Evolutionary conservation across 164 flowering plant genomes (phyloP).

Genomic region (Nymphaea thermarum): DNA sequence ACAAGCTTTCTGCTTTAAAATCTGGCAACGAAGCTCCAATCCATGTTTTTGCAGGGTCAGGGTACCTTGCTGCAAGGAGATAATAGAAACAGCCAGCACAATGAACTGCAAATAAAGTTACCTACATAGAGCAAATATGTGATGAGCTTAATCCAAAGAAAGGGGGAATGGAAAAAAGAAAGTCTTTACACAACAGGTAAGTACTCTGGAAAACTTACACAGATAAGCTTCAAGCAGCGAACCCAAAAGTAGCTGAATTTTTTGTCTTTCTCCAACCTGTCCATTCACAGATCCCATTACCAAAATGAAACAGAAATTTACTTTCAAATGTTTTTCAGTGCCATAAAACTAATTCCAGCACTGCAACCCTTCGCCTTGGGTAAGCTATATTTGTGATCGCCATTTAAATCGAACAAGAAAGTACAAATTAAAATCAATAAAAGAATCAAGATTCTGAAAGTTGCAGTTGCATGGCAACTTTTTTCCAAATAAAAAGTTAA

Average conservation of each 20-base stretch:
- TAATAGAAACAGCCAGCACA: constrained; percentile 91
- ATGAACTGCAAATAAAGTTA: constrained; percentile 84
- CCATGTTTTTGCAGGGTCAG: constrained; percentile 54
- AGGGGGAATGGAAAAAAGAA: no score
- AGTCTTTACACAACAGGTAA: no score
- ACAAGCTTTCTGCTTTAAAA: constrained; percentile 35
- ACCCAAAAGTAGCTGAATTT: constrained; percentile 80
- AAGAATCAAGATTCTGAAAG: no score
- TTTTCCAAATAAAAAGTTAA: no score
- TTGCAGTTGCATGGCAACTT: no score
- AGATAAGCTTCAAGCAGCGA: constrained; percentile 71
- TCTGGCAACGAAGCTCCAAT: constrained; percentile 41
- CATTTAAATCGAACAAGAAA: no score
- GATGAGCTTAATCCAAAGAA: constrained; percentile 1
- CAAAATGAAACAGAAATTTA: neutral
- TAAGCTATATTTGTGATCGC: no score
- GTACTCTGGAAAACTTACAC: constrained; percentile 38
- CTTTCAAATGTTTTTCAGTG: no score
- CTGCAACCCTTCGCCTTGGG: no score
- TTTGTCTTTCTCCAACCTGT: constrained; percentile 88
- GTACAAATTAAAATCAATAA: no score
- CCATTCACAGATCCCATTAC: neutral
- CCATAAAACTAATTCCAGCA: no score
- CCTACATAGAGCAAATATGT: constrained; percentile 23
- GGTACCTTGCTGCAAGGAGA: constrained; percentile 64